Percentiles rank a stretch among this genome's conserved stretches.
Conservation (phyloP, 2,329 filamentous ascomycete genomes). For the Xylaria polymorpha region DNA sequence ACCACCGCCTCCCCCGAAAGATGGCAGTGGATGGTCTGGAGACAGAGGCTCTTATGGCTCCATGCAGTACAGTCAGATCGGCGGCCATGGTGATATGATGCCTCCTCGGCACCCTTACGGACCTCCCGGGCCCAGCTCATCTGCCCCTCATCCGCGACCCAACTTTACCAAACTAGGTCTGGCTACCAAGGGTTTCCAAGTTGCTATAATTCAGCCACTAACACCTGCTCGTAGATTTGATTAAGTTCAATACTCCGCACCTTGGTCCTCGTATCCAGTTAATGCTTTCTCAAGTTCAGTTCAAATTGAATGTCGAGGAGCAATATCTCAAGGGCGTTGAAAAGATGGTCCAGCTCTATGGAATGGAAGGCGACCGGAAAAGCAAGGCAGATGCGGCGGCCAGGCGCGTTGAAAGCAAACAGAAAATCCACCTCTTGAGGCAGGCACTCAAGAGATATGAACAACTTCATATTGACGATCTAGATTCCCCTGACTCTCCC, state of each 20-base stretch:
- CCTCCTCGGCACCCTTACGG: constrained; percentile 83
- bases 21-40: constrained; percentile 58
- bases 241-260: constrained; percentile 97
- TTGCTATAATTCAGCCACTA: constrained; percentile 7
- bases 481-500: constrained; percentile 79
- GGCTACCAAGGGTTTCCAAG: constrained; percentile 44
- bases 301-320: constrained; percentile 98
- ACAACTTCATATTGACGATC: constrained; percentile 89
- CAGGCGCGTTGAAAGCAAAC: constrained; percentile 91
- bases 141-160: constrained; percentile 78
- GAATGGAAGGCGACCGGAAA: constrained; percentile 97
- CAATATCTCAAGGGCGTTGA: constrained; percentile 99
- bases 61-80: constrained; percentile 66
- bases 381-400: constrained; percentile 93
- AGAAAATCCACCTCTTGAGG: constrained; percentile 96
- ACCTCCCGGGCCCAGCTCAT: constrained; percentile 74
- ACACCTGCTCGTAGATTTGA: constrained; percentile 74
- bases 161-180: constrained; percentile 97
- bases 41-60: constrained; percentile 73
- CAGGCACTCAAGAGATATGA: constrained; percentile 97
- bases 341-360: constrained; percentile 98
- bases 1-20: constrained; percentile 80
- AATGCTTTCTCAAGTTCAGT: constrained; percentile 98
- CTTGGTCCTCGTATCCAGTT: constrained; percentile 97
- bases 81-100: constrained; percentile 78